phyloP scores from a whole-genome alignment of 192 early-diverging fungal genomes.

The Spizellomyces punctatus region DNA sequence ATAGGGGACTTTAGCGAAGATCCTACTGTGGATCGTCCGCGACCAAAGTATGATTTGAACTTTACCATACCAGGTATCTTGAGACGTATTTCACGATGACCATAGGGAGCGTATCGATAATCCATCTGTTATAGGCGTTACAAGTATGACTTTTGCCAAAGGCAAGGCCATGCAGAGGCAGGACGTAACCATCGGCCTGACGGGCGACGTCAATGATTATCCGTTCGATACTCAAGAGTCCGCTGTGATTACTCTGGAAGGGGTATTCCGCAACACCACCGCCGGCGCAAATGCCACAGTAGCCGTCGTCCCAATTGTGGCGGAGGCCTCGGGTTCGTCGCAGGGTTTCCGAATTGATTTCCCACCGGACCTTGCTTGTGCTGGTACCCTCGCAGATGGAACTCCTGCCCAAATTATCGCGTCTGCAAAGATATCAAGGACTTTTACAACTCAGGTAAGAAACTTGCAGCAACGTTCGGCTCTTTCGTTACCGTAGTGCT shows the following conservation, averaged over 20 bases:
- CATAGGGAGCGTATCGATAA: too few species aligned
- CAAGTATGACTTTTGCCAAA: too few species aligned
- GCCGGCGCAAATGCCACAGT: not conserved
- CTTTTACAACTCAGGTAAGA: not conserved
- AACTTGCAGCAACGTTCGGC: not conserved
- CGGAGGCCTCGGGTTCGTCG: not conserved
- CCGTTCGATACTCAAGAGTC: not conserved
- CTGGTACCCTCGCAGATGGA: not conserved
- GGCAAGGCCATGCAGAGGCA: not conserved
- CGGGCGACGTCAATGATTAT: not conserved
- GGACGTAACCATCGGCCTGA: not conserved
- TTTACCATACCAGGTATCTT: not conserved
- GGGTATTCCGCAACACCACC: not conserved
- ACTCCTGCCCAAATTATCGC: not conserved
- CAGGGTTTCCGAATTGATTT: not conserved
- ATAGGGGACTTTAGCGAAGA: not conserved
- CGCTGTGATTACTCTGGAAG: not conserved
- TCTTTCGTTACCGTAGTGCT: too few species aligned
- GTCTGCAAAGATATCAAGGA: not conserved
- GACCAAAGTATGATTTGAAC: conserved; percentile 4
- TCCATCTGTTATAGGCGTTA: too few species aligned
- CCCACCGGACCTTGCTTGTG: not conserved
- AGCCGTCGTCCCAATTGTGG: not conserved
- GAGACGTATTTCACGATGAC: too few species aligned
- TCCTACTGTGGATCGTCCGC: not conserved